Base-by-base conservation (phyloP, 768 basidiomycete species). In the Neoboletus brunneissimus region DNA sequence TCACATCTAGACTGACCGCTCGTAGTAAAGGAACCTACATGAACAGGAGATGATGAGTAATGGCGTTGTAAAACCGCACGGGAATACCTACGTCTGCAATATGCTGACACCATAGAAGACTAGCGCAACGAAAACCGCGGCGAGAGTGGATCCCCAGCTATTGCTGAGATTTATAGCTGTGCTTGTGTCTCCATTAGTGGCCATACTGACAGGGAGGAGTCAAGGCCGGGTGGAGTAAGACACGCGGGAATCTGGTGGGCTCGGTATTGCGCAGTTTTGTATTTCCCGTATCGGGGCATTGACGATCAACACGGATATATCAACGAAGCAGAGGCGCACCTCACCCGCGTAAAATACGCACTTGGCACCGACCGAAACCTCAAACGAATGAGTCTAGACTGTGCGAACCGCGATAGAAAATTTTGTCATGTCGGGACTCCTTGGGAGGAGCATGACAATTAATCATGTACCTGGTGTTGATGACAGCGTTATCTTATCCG, bases 111-210 rank as follows among this genome's bases (percentile, higher is more conserved):
- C 60, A 54, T 67, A 67, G n/a, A 68, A 47, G 37, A 63, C 41
- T 4, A 67, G 49, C 31, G 68, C 64, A 29, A 57, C 54, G 15
- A 60, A 67, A 29, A 60, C 52, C 5, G 47, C 54, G 1, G 61
- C 63, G 29, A 69, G 66, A 7, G 58, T 66, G 27, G 63, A 60
- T n/a, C 69, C 66, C 67, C 63, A 68, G 25, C 57, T 59, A 16
- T 51, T 1, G 32, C 58, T 53, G n/a, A 59, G 53, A 50, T 61
- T 11, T 37, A 55, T 25, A 38, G 32, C 2, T 44, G 56, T 18
- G 22, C 34, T 37, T 51, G 58, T 10, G 12, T 41, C 38, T 46
- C 11, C 57, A 52, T 43, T 18, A 43, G 49, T 54, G 45, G 53
- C 25, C 66, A 66, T 67, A 25, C 25, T 53, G 5, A 48, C 8